Evolutionary conservation across 495 filamentous ascomycete genomes (phyloP).

Genomic region (Xylaria grammica): DNA sequence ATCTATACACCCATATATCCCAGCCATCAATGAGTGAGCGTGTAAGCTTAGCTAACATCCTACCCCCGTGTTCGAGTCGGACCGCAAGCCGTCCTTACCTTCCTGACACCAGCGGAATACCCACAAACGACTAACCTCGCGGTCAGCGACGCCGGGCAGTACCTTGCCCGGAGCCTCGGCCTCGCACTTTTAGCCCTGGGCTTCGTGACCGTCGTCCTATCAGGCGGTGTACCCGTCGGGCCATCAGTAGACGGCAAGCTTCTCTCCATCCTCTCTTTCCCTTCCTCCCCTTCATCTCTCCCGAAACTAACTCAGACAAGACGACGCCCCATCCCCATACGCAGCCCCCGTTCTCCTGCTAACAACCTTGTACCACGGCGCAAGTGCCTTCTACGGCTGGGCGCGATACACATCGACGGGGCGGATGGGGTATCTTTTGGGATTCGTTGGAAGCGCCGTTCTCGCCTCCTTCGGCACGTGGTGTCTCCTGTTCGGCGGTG

Average conservation of each 20-base stretch:
- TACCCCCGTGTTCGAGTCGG: slow-evolving; percentile 36
- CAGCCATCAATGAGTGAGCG: no score
- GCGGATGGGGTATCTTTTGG: slow-evolving; percentile 58
- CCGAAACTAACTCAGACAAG: background rate
- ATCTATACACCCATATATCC: no score
- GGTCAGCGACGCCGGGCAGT: slow-evolving; percentile 61
- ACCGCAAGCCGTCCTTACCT: slow-evolving; percentile 67
- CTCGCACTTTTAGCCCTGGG: slow-evolving; percentile 70
- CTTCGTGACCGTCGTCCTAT: slow-evolving; percentile 68
- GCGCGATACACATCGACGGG: slow-evolving; percentile 60
- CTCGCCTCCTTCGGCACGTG: slow-evolving; percentile 71
- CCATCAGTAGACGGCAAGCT: slow-evolving; percentile 41
- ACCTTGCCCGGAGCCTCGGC: slow-evolving; percentile 74
- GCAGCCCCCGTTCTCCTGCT: slow-evolving; percentile 70
- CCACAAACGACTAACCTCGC: background rate
- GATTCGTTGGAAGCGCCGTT: slow-evolving; percentile 53
- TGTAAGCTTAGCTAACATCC: slow-evolving; percentile 1
- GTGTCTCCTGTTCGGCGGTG: slow-evolving; percentile 75
- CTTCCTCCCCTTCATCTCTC: no score
- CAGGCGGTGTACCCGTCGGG: slow-evolving; percentile 76
- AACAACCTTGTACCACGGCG: slow-evolving; percentile 67
- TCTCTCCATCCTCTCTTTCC: slow-evolving; percentile 16
- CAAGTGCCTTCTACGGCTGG: slow-evolving; percentile 71
- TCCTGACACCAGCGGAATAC: slow-evolving; percentile 60
- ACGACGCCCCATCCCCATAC: slow-evolving; percentile 60